Percentiles rank a stretch among this genome's conserved stretches.
phyloP scores from a whole-genome alignment of 75 land plant species.

The Sequoia sempervirens region DNA sequence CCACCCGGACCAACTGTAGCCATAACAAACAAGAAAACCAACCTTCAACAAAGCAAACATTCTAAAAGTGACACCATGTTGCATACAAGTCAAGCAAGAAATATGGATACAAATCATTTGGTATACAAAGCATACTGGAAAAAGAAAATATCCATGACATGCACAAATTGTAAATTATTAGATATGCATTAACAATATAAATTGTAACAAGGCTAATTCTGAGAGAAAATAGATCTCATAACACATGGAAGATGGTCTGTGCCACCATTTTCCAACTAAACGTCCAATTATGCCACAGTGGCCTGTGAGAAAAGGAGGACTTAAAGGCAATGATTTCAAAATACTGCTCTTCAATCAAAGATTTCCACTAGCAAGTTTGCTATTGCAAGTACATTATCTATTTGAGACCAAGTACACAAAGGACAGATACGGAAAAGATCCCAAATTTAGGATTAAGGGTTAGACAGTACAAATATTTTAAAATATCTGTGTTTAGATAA shows the following conservation, averaged over 20 bases:
- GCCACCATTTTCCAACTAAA: neutral
- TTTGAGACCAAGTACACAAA: neutral
- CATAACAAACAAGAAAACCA: neutral
- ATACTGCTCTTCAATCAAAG: neutral
- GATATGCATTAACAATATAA: neutral
- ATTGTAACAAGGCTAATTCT: neutral
- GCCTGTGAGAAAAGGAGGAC: neutral
- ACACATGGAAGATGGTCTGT: neutral
- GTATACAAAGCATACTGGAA: neutral
- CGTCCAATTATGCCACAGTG: neutral
- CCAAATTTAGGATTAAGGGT: neutral
- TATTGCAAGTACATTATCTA: neutral
- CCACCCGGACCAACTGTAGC: conserved; percentile 93
- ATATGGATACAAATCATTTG: neutral
- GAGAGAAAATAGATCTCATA: neutral
- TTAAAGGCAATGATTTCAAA: neutral
- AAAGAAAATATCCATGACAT: neutral
- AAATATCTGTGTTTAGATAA: neutral
- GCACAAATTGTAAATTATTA: neutral
- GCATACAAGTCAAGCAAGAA: neutral
- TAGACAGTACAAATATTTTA: neutral
- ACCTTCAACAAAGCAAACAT: conserved; percentile 5
- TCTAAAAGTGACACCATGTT: neutral
- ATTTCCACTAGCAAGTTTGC: neutral
- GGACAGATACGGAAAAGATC: neutral